Evolutionary conservation across 2,329 filamentous ascomycete genomes (phyloP), one percentile per base, ranked within the genome.

Genomic region (Triangularia setosa): DNA sequence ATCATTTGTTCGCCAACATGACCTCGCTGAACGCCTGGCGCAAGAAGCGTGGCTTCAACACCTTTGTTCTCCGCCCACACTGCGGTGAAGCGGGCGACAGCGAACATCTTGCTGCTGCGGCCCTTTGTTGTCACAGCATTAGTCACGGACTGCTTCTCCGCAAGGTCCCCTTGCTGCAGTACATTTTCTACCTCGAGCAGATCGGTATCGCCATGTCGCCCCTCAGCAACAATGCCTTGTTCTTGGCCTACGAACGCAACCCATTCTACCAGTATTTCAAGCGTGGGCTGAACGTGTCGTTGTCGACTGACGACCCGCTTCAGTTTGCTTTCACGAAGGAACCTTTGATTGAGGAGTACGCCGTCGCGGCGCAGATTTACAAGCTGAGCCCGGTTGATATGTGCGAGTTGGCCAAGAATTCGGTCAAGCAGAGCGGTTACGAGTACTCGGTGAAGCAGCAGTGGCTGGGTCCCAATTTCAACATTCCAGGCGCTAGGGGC

Each of bases 161-260:
- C 67, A 99, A 99, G 75, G 93, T 98, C 2, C 95, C 95, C 1
- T 79, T 99, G 65, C 79, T 99, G 62, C 95, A 99, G 77, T 99
- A 99, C 77, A 87, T 98, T 59, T 99, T 97, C 79, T 99, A 99
- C 73, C 86, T 99, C 21, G 93, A 99, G 74, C 94, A 98, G 74
- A 97, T 99, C 67, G 95, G 95, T 64, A 95, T 99, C 68, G 95
- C 95, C 66, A 99, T 99, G 95, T 98, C 94, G n/a, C 95, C 95
- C 2, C 83, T 99, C 55, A 97, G 93, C 77, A 99, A 99, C 80
- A 99, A 99, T 72, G 95, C 95, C 0, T 80, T 99, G 30, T 99
- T 99, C 79, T 80, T 99, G 60, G 93, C 94, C 0, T 98, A 99
- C 73, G 95, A 99, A 76, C 88, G 96, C 65, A 99, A 99, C 71